Evolutionary conservation across 2,329 filamentous ascomycete genomes (phyloP).

Genomic region (Colletotrichum kahawae): DNA sequence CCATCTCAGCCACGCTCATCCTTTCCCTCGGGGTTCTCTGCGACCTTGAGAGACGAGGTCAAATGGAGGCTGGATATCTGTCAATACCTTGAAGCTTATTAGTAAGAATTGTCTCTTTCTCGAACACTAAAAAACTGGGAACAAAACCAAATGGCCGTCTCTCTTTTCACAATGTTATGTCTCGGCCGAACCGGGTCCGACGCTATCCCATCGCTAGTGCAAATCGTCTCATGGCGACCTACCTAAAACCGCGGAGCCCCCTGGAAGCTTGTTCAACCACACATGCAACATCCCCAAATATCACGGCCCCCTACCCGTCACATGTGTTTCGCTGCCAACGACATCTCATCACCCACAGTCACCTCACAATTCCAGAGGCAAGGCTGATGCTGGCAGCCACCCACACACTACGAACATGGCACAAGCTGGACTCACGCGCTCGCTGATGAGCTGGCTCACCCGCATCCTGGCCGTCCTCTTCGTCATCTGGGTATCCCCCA

Average conservation of each 20-base stretch:
- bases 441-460: background rate
- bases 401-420: background rate
- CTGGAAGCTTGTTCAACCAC: background rate
- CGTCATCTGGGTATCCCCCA: background rate
- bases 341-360: background rate
- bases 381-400: background rate
- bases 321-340: background rate
- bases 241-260: background rate
- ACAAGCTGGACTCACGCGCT: background rate
- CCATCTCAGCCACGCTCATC: background rate
- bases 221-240: background rate
- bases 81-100: no score
- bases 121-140: no score
- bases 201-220: background rate
- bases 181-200: slow-evolving; percentile 10
- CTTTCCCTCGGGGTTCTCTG: no score
- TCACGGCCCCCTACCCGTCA: background rate
- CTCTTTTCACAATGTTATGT: background rate
- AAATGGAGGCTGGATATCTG: no score
- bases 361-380: background rate
- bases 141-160: background rate
- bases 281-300: background rate
- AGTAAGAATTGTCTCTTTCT: no score
- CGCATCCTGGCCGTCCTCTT: background rate
- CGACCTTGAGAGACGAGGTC: no score